phyloP scores from a whole-genome alignment of 345 rosid species.

The Populus deltoides region DNA sequence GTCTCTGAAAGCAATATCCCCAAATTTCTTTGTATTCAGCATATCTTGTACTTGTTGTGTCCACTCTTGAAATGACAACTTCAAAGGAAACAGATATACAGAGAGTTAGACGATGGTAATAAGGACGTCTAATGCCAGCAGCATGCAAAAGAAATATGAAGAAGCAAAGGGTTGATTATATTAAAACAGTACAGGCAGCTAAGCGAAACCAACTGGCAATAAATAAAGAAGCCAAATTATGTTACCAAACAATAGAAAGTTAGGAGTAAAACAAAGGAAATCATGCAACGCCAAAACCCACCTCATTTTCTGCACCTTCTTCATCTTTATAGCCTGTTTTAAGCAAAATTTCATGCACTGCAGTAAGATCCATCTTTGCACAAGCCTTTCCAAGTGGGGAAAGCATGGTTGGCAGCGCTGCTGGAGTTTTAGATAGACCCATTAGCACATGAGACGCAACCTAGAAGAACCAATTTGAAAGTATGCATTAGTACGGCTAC shows the following conservation, averaged over 20 bases:
- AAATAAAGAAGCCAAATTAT: background rate
- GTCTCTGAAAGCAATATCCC: constrained; percentile 90
- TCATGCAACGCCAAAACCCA: constrained; percentile 22
- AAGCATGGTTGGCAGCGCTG: constrained; percentile 51
- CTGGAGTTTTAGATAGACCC: constrained; percentile 55
- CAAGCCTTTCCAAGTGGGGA: constrained; percentile 71
- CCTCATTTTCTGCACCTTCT: constrained; percentile 85
- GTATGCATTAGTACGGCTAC: constrained; percentile 2
- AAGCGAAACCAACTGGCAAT: background rate
- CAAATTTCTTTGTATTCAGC: constrained; percentile 86
- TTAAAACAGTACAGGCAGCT: background rate
- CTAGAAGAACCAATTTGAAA: constrained; percentile 27
- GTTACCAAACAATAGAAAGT: background rate
- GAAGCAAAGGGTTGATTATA: too few relatives aligned
- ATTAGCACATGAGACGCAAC: constrained; percentile 61
- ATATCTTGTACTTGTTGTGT: constrained; percentile 97
- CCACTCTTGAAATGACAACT: constrained; percentile 98
- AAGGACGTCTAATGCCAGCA: too few relatives aligned
- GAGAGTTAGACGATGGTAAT: constrained; percentile 10
- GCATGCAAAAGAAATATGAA: too few relatives aligned
- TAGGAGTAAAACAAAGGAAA: background rate
- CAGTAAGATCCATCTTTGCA: constrained; percentile 74
- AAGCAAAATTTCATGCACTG: constrained; percentile 72
- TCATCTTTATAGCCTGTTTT: constrained; percentile 85
- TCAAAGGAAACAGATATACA: constrained; percentile 16